Conservation (phyloP, 2,329 filamentous ascomycete species). For the Fusarium sp. region DNA sequence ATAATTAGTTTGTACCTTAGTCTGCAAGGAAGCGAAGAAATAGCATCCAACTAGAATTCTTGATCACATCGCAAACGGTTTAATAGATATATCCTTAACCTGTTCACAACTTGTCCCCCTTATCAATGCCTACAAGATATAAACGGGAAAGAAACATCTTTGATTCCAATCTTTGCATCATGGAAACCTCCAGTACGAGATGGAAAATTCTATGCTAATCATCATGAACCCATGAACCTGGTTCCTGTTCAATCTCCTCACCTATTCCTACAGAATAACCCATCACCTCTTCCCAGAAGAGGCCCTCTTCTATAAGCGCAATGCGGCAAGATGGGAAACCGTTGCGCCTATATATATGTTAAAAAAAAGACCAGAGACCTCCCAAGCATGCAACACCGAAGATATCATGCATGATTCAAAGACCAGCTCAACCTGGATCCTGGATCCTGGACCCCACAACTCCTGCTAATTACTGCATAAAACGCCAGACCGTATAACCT, state of each 20-base stretch:
- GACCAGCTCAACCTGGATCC: background rate
- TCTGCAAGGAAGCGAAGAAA: background rate
- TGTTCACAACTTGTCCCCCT: background rate
- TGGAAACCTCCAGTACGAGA: constrained; percentile 26
- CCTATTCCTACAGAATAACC: constrained; percentile 16
- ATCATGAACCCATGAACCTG: constrained; percentile 24
- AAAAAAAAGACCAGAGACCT: constrained; percentile 1
- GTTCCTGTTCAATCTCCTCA: constrained; percentile 28
- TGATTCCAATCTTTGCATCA: background rate
- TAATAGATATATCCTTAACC: background rate
- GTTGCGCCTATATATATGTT: constrained; percentile 1
- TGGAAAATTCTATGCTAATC: constrained; percentile 35
- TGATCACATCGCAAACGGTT: background rate
- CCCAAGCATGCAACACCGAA: constrained; percentile 7
- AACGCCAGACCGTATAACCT: constrained; percentile 12
- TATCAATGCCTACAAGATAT: constrained; percentile 5
- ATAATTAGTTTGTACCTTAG: background rate
- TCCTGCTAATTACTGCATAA: background rate
- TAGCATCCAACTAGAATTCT: background rate
- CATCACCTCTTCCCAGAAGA: constrained; percentile 26
- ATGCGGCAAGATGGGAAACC: background rate
- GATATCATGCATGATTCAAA: constrained; percentile 20
- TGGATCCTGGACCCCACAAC: constrained; percentile 5
- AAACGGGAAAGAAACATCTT: constrained; percentile 8
- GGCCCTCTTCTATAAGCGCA: constrained; percentile 12